Evolutionary conservation across 805 yeast genomes (phyloP).

Genomic region (Saccharomycopsis javanensis): DNA sequence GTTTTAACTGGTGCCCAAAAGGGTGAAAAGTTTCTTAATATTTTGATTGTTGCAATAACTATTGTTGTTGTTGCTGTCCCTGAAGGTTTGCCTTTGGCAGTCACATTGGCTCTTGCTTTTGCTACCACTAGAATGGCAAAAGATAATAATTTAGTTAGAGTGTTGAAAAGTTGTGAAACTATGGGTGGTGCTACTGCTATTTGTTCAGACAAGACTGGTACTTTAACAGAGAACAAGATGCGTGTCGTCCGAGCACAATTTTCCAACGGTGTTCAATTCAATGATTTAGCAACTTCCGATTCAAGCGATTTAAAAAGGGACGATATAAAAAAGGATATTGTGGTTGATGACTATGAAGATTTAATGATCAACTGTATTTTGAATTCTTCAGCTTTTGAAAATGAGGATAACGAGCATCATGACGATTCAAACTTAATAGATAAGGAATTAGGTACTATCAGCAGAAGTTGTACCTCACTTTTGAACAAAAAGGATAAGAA

Average conservation of each 20-base stretch:
- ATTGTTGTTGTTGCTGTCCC: constrained; percentile 98
- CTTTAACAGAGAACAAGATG: constrained; percentile 91
- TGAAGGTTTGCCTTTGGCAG: constrained; percentile 96
- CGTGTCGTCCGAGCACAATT: constrained; percentile 71
- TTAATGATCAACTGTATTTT: constrained; percentile 52
- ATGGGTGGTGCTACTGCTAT: constrained; percentile 98
- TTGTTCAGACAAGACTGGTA: constrained; percentile 97
- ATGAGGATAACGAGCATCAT: constrained; percentile 27
- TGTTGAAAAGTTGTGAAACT: constrained; percentile 87
- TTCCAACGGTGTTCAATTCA: constrained; percentile 52
- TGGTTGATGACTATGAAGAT: constrained; percentile 15
- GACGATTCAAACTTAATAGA: constrained; percentile 12
- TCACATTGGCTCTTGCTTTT: constrained; percentile 90
- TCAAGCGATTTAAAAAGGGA: constrained; percentile 15
- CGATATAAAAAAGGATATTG: constrained; percentile 17
- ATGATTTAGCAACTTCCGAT: constrained; percentile 21
- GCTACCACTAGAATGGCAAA: constrained; percentile 98
- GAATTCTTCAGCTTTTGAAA: constrained; percentile 88
- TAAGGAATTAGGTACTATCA: constrained; percentile 3
- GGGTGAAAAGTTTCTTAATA: constrained; percentile 76
- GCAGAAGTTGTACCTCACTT: neutral
- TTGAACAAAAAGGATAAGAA: constrained; percentile 18
- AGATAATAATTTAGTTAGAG: constrained; percentile 93
- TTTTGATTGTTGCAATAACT: constrained; percentile 84
- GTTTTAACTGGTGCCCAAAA: constrained; percentile 53